Base-by-base conservation (phyloP, 2,329 filamentous ascomycete genomes). In the Colletotrichum tanaceti region DNA sequence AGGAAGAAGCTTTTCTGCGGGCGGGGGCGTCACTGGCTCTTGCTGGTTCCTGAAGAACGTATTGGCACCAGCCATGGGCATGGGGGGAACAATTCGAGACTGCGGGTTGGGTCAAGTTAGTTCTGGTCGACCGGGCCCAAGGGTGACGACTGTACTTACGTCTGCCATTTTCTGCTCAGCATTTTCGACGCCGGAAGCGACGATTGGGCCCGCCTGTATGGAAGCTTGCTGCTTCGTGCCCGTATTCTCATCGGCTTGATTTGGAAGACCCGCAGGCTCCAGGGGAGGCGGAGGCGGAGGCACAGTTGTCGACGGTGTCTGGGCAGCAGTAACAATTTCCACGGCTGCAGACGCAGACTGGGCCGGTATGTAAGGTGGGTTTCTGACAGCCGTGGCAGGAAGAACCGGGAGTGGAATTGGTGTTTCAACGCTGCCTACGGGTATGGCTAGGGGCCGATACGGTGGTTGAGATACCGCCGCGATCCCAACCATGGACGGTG, bases 11-110 rank as follows among this genome's bases (percentile, higher is more conserved):
- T 64, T 57, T 1, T 18, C 6, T 13, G 28, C 46, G 4, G 50
- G 52, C 5, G 60, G 16, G 5, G 47, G 58, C 32, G 57, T 39
- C 4, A 1, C 54, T 71, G 10, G 43, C 57, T 35, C 62, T 13
- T 53, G 49, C n/a, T 60, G 62, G 7, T 71, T 49, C 50, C 76
- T 76, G 68, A 83, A 80, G 63, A 75, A 81, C 2, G 79, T 81
- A 55, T 81, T 78, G 20, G 79, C 72, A 46, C 79, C 76, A 13
- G 73, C 70, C 35, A 81, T 75, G 4, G 80, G 79, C 65, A 77
- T 70, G 10, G 77, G 78, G 0, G 69, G 43, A n/a, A 44, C 35
- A 20, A 44, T 62, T 53, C 20, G 62, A 35, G 47, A 13, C 66
- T 69, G 41, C 41, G 39, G 24, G 5, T 35, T 46, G 3, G 20